Percentiles rank a stretch among this genome's conserved stretches.
Evolutionary conservation across 148 eudicot species (phyloP).

Genomic region (Vaccinium corymbosum): DNA sequence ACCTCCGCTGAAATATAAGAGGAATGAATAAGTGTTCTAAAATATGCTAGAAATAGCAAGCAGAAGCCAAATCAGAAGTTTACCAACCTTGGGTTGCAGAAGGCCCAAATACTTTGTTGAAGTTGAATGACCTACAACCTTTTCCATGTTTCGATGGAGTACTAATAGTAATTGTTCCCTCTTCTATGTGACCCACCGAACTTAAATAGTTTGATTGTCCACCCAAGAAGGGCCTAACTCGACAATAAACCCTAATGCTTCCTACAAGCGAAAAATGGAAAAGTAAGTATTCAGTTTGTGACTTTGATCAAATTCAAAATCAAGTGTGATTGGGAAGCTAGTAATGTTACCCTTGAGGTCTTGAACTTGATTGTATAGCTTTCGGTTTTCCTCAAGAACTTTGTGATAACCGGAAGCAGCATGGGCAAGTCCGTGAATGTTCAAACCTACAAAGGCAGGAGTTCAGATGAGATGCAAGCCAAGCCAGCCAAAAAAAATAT

Average conservation of each 20-base stretch:
- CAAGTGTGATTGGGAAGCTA: not conserved
- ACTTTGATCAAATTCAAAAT: constrained; percentile 12
- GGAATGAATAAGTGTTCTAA: constrained; percentile 17
- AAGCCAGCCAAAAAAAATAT: too few relatives aligned
- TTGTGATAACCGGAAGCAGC: constrained; percentile 97
- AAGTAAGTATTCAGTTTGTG: not conserved
- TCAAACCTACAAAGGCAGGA: constrained; percentile 44
- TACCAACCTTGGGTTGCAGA: constrained; percentile 82
- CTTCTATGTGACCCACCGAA: constrained; percentile 72
- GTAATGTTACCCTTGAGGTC: constrained; percentile 76
- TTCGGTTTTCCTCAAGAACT: constrained; percentile 94
- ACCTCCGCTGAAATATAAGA: constrained; percentile 63
- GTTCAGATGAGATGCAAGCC: not conserved
- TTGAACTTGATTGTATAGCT: constrained; percentile 93
- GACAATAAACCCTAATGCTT: constrained; percentile 93
- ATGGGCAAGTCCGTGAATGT: constrained; percentile 78
- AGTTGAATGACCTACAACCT: constrained; percentile 70
- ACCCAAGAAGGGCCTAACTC: constrained; percentile 83
- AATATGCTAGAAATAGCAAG: not conserved
- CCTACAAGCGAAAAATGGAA: constrained; percentile 38
- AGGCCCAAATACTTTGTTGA: constrained; percentile 92
- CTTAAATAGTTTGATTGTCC: constrained; percentile 52
- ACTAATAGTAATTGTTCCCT: constrained; percentile 67
- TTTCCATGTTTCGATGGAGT: constrained; percentile 77
- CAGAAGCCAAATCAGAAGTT: not conserved